These are phyloP conservation scores for Hibiscus syriacus DNA, from an alignment of 345 rosid species.

Conservation along the genomic window DNA sequence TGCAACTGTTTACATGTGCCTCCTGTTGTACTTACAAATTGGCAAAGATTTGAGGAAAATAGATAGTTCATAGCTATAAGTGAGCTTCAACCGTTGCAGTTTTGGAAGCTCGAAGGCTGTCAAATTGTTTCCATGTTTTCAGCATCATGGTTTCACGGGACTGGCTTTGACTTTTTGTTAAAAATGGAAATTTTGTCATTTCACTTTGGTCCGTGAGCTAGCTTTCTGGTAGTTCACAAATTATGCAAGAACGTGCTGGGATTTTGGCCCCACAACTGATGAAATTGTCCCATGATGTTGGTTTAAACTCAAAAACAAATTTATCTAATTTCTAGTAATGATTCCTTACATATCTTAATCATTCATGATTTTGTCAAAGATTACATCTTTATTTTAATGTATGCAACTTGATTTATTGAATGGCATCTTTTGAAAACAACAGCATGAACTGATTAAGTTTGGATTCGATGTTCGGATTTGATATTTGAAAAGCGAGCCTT, in stretches of 20 bases:
- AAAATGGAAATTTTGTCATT: conserved; percentile 16
- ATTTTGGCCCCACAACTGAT: conserved; percentile 14
- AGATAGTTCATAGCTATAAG: not conserved
- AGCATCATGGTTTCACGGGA: conserved; percentile 24
- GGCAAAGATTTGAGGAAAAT: not conserved
- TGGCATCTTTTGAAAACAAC: not conserved
- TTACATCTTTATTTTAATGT: not conserved
- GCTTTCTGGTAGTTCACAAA: conserved; percentile 3
- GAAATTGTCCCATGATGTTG: conserved; percentile 3
- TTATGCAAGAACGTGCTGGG: conserved; percentile 1
- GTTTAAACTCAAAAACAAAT: not conserved
- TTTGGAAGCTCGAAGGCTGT: not conserved
- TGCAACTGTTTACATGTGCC: not conserved
- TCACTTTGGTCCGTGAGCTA: conserved; percentile 22
- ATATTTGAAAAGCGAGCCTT: not conserved
- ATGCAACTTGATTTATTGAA: not conserved
- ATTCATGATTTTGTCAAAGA: not conserved
- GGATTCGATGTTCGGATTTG: no score
- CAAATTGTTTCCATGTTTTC: conserved; percentile 15
- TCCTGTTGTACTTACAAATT: not conserved
- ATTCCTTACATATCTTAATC: not conserved
- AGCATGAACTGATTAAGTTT: no score
- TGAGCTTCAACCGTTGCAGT: not conserved
- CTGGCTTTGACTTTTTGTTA: conserved; percentile 17
- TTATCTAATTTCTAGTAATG: not conserved